Percentiles rank a stretch among this genome's conserved stretches.
phyloP scores from a whole-genome alignment of 148 eudicot genomes.

The Silene latifolia region DNA sequence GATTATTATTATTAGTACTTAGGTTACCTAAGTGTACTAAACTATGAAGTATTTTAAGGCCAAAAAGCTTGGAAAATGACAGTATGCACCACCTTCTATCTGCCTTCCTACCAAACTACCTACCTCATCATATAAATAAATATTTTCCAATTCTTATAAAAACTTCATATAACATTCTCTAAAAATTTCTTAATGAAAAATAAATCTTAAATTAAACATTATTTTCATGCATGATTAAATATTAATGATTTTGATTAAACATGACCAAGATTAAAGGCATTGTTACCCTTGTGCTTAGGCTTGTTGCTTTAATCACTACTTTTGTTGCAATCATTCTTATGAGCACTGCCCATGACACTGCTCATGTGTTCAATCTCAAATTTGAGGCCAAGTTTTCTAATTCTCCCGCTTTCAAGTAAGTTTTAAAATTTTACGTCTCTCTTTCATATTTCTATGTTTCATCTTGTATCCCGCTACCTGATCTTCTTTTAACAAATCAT shows the following conservation, averaged over 20 bases:
- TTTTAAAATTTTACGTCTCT: background rate
- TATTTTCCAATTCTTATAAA: background rate
- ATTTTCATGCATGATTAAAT: background rate
- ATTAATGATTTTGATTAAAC: constrained; percentile 3
- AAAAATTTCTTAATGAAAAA: no score
- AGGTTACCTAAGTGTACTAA: constrained; percentile 28
- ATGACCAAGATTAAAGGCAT: constrained; percentile 44
- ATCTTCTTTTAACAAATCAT: no score
- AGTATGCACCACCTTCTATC: constrained; percentile 21
- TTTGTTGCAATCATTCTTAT: constrained; percentile 56
- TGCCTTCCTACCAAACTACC: constrained; percentile 26
- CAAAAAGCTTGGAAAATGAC: constrained; percentile 10
- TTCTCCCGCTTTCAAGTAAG: constrained; percentile 75
- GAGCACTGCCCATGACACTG: constrained; percentile 69
- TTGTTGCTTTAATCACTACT: constrained; percentile 51
- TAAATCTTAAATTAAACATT: background rate
- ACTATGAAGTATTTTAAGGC: constrained; percentile 8
- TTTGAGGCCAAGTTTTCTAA: constrained; percentile 69
- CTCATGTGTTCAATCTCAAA: constrained; percentile 46
- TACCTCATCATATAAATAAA: constrained; percentile 2
- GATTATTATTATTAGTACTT: background rate
- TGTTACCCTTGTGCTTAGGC: constrained; percentile 55
- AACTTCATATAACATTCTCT: background rate
- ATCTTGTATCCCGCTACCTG: background rate
- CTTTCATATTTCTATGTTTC: background rate